Conservation (phyloP, 768 basidiomycete genomes). For the Dioszegia aurantiaca region DNA sequence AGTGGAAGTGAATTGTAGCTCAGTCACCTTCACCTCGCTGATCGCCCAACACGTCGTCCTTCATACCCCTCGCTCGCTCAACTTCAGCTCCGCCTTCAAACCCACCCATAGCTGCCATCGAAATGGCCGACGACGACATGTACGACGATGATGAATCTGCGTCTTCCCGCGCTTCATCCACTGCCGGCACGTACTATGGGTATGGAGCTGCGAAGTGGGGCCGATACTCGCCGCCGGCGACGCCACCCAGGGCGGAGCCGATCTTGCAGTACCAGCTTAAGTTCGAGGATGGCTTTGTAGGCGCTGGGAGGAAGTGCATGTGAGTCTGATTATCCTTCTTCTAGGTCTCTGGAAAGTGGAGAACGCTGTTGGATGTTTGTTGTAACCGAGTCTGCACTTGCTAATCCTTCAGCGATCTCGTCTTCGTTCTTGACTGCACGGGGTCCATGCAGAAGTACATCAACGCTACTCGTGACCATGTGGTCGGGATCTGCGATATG, state of each 20-base stretch:
- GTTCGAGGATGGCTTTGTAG: slow-evolving; percentile 26
- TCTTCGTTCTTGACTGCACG: slow-evolving; percentile 93
- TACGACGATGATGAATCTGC: slow-evolving; percentile 18
- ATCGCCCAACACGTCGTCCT: slow-evolving; percentile 5
- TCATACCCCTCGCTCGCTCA: slow-evolving; percentile 3
- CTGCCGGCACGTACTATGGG: slow-evolving; percentile 17
- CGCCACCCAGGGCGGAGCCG: slow-evolving; percentile 23
- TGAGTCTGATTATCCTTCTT: too few relatives aligned
- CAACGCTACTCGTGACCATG: slow-evolving; percentile 78
- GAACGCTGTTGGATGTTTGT: too few relatives aligned
- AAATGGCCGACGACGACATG: slow-evolving; percentile 38
- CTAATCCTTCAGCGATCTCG: slow-evolving; percentile 62
- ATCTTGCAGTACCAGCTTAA: slow-evolving; percentile 31
- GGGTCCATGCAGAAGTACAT: slow-evolving; percentile 57
- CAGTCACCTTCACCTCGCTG: too few relatives aligned
- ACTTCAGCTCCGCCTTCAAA: not conserved
- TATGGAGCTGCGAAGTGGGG: slow-evolving; percentile 14
- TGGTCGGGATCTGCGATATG: slow-evolving; percentile 88
- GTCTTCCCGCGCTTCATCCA: slow-evolving; percentile 22
- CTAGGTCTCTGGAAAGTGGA: too few relatives aligned
- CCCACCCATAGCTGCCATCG: too few relatives aligned
- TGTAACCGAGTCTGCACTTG: too few relatives aligned
- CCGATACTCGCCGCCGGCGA: slow-evolving; percentile 16
- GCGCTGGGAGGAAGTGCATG: slow-evolving; percentile 38
- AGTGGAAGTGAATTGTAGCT: too few relatives aligned